Base-by-base conservation (phyloP, 345 rosid species). In the Salix udensis region DNA sequence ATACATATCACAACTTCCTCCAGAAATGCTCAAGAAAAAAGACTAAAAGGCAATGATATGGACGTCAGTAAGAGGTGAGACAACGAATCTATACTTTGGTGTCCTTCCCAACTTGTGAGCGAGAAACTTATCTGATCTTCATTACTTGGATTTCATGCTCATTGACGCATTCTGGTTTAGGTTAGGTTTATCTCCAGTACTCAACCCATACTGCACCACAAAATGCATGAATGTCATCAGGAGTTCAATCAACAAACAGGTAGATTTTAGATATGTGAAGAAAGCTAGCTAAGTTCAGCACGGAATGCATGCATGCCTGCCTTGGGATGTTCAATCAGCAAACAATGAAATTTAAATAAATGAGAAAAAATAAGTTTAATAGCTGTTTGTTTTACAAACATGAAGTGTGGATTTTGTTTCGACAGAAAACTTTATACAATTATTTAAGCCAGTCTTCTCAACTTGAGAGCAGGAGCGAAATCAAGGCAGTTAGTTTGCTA, bases 161-260 rank as follows among this genome's bases (percentile, higher is more conserved):
- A 69, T 80, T 40, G 87, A 82, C 69, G 89, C 76, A 4, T 76
- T 82, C 76, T 81, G 82, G 82, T 77, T 80, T 23, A 69, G 65
- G 66, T 60, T 71, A n/a, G 77, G 71, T 73, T 81, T 80, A 24
- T 85, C 86, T 26, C 76, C 74, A 68, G 58, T 84, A 75, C 85
- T 86, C 80, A 90, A 44, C 14, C 94, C 91, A 53, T 90, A 90
- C 94, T 88, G 89, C 85, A 77, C 10, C 28, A 78, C 72, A 30
- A 72, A 65, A 71, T 52, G 37, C 16, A 48, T 31, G 31, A 78
- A 76, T 1, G 30, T 28, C 64, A 61, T 76, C 48, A 60, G 48
- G 36, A 16, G 21, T 2, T 11, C 67, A 44, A 34, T 50, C 40
- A 74, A 61, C 13, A 39, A 72, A 15, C 37, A 61, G 8, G 3